Conservation (phyloP, 2,329 filamentous ascomycete genomes). For the Arthrinium phaeospermum region DNA sequence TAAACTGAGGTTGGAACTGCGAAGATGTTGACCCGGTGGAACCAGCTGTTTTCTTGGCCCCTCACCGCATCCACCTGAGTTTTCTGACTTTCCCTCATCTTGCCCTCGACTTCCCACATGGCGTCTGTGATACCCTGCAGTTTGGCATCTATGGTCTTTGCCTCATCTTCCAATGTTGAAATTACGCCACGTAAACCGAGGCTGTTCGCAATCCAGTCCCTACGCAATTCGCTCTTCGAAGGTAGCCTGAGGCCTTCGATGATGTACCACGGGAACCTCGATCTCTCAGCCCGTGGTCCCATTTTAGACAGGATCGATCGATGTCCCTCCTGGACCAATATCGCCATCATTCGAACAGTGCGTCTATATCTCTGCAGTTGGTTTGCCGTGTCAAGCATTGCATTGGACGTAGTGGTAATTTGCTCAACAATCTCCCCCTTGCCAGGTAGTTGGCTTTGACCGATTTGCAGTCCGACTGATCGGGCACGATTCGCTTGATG, state of each 20-base stretch:
- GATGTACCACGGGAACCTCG: too few species aligned
- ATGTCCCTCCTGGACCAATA: too few species aligned
- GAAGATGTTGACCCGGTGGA: neutral
- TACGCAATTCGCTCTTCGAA: neutral
- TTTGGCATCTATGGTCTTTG: neutral
- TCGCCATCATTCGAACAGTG: too few species aligned
- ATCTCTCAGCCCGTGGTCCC: too few species aligned
- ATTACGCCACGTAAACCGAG: neutral
- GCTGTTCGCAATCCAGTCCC: neutral
- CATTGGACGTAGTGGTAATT: too few species aligned
- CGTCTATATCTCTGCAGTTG: too few species aligned
- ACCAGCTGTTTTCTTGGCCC: neutral
- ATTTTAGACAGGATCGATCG: too few species aligned
- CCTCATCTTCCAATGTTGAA: fast-evolving
- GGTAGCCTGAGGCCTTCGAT: too few species aligned
- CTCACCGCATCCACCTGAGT: neutral
- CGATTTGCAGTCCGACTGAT: neutral
- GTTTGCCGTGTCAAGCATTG: too few species aligned
- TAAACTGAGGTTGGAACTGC: neutral
- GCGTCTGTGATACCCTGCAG: neutral
- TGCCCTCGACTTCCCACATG: neutral
- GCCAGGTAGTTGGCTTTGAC: neutral
- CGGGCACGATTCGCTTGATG: neutral
- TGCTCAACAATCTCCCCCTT: neutral
- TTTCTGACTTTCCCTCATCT: neutral